phyloP scores from a whole-genome alignment of 2,329 filamentous ascomycete genomes.

The Diaporthe sp. region DNA sequence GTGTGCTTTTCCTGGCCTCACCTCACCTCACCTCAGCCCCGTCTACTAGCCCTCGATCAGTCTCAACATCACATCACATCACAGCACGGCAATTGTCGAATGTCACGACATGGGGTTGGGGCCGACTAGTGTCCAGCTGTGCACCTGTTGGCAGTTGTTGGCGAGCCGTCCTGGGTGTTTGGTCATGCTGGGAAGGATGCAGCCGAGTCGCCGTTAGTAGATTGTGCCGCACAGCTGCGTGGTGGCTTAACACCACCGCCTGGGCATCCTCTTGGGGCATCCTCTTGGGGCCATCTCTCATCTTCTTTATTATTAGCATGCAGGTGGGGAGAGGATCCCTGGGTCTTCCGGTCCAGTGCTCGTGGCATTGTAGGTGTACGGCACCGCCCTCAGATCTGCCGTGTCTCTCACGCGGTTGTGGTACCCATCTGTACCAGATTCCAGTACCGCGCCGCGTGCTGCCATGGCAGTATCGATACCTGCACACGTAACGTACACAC shows the following conservation, averaged over 20 bases:
- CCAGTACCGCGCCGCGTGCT: not conserved
- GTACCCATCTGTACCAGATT: constrained; percentile 10
- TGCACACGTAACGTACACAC: constrained; percentile 21
- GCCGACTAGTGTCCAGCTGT: not conserved
- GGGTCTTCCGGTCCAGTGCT: constrained; percentile 1
- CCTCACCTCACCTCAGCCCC: constrained; percentile 11
- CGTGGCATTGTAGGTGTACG: not conserved
- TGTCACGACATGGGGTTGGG: constrained; percentile 4
- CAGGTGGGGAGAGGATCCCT: constrained; percentile 12
- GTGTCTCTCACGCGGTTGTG: constrained; percentile 14
- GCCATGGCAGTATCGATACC: not conserved
- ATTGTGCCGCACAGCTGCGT: constrained; percentile 25
- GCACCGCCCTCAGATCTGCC: constrained; percentile 12
- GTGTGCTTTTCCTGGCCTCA: not conserved
- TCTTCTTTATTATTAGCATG: constrained; percentile 23
- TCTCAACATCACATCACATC: not conserved
- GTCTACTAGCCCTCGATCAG: not conserved
- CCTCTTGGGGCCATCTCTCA: not conserved
- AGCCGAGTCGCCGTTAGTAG: constrained; percentile 5
- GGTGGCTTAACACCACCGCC: constrained; percentile 31
- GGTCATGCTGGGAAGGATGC: not conserved
- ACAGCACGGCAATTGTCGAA: not conserved
- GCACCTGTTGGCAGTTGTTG: not conserved
- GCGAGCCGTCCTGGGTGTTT: not conserved
- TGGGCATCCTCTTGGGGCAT: constrained; percentile 20